A percentile compares a stretch with the other conserved stretches of the same genome.
phyloP scores from a whole-genome alignment of 225 moss, liverwort and hornwort species.

The Pleurozium schreberi region DNA sequence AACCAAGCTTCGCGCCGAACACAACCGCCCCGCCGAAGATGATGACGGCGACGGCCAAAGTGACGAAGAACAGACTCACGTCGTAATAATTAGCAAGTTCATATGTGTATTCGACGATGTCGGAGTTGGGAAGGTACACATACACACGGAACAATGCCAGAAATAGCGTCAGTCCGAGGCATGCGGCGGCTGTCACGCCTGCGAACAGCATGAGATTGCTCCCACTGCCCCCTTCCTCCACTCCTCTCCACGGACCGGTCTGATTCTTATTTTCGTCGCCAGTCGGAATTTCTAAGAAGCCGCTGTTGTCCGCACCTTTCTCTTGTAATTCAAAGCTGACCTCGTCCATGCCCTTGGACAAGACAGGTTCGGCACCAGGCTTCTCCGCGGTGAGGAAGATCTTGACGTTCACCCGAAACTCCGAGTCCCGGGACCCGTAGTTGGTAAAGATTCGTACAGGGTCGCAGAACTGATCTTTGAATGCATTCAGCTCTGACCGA shows the following conservation, averaged over 20 bases:
- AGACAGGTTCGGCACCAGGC: background rate
- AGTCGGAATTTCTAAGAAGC: background rate
- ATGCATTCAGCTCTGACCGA: conserved; percentile 14
- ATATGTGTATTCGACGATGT: background rate
- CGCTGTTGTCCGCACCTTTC: background rate
- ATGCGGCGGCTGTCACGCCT: background rate
- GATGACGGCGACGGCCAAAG: conserved; percentile 11
- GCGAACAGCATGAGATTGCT: conserved; percentile 14
- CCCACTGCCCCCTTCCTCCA: background rate
- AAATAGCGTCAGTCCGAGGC: conserved; percentile 11
- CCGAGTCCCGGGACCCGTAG: background rate
- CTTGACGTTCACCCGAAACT: conserved; percentile 22
- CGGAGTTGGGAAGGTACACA: conserved; percentile 4
- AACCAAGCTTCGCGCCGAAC: background rate
- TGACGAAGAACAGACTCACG: conserved; percentile 16
- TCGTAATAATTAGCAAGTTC: conserved; percentile 3
- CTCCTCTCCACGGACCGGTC: background rate
- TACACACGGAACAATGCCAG: conserved; percentile 23
- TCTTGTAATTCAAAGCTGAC: conserved; percentile 1
- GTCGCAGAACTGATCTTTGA: conserved; percentile 5
- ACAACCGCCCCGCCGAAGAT: conserved; percentile 32
- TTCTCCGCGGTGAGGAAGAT: conserved; percentile 15
- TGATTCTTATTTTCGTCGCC: background rate
- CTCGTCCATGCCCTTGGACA: background rate
- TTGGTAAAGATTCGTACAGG: conserved; percentile 9